Base-by-base conservation (phyloP, 305 asterid species). In the Fraxinus albicans region DNA sequence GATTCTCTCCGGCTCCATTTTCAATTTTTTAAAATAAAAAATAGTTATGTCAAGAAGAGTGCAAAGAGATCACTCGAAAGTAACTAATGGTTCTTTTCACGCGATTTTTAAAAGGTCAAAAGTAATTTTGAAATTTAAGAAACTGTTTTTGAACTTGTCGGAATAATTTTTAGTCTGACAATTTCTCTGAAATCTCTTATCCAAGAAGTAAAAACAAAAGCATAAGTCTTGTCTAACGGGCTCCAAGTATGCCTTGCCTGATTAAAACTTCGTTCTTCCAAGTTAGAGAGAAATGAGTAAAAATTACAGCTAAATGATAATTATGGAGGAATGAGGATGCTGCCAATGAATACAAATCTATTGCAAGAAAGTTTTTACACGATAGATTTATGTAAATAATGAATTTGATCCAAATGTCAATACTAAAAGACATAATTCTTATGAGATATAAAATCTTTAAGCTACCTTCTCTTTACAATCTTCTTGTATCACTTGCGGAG, bases 261-360 rank as follows among this genome's bases (percentile, higher is more conserved):
- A 17, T 53, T 53, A 53, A 63, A 63, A 63, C 5, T 63, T 7
- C 3, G 15, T 63, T 63, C 31, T 23, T 8, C 1, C 0, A 60
- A 21, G 1, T 60, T 8, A n/a, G 21, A 4, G 25, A 1, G 9
- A 17, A n/a, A n/a, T 3, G 2, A 23, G 35, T 25, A 25, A 9
- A 65, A 9, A 65, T 10, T 65, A 23, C 9, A 23, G 73, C 34
- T 12, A 65, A 65, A 25, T 23, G 27, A 63, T 63, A 19, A 21
- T n/a, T 44, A 38, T 78, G 78, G 72, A 70, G 53, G 53, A 44
- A 44, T 44, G 53, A 44, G 17, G 33, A 79, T 83, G 83, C 36
- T 73, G 87, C 88, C 76, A 84, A 88, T 58, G 86, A 44, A 79
- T 80, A 85, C 83, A 84, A 78, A 86, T 76, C 21, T 73, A 42